phyloP scores from a whole-genome alignment of 306 rosid genomes.

The Calophaca sinica region DNA sequence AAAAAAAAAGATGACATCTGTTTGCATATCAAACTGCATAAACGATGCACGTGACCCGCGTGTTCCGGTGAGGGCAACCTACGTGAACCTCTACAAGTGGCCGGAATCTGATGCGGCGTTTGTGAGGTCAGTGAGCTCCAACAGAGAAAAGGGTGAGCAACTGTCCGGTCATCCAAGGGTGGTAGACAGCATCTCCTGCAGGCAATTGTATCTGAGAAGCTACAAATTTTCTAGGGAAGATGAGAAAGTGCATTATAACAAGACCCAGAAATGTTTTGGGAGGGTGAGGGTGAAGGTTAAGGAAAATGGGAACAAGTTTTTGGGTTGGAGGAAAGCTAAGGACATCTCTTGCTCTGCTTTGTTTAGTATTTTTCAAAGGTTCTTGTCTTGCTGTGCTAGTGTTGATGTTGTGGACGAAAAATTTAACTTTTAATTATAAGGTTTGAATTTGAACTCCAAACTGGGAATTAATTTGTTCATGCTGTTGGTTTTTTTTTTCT shows the following conservation, averaged over 20 bases:
- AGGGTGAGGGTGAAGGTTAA: slow-evolving; percentile 58
- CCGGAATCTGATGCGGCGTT: slow-evolving; percentile 89
- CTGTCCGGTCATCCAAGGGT: slow-evolving; percentile 58
- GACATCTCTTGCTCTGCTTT: slow-evolving; percentile 64
- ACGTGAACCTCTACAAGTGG: slow-evolving; percentile 89
- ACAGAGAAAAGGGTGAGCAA: slow-evolving; percentile 43
- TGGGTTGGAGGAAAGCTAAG: slow-evolving; percentile 74
- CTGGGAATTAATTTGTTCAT: background rate
- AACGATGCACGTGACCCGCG: slow-evolving; percentile 72
- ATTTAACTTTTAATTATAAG: slow-evolving; percentile 19
- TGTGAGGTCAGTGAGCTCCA: slow-evolving; percentile 66
- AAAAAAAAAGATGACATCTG: slow-evolving; percentile 59
- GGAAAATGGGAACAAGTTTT: slow-evolving; percentile 48
- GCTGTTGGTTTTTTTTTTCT: background rate
- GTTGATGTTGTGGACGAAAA: slow-evolving; percentile 64
- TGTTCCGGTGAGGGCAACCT: slow-evolving; percentile 77
- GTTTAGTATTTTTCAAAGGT: slow-evolving; percentile 63
- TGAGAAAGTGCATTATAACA: slow-evolving; percentile 57
- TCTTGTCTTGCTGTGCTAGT: slow-evolving; percentile 75
- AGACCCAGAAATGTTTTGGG: slow-evolving; percentile 64
- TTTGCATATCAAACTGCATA: slow-evolving; percentile 80
- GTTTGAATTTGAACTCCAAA: background rate
- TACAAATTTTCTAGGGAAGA: slow-evolving; percentile 82
- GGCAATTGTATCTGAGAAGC: slow-evolving; percentile 85
- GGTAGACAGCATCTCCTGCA: slow-evolving; percentile 83